Conservation (phyloP, 257 asterid species). For the Apocynum venetum region DNA sequence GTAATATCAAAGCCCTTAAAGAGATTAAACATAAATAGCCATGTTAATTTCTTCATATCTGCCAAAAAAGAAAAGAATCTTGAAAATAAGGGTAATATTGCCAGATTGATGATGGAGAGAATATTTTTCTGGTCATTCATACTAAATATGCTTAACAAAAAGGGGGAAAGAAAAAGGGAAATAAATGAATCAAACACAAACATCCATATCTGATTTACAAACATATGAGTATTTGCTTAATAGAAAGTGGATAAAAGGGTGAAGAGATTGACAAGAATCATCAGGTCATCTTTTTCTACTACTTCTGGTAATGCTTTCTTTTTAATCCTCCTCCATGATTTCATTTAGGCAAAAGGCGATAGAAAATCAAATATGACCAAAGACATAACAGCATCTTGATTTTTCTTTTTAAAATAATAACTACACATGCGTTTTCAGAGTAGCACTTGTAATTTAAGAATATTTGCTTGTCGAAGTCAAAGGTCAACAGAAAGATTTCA, state of each 20-base stretch:
- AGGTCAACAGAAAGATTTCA: not conserved
- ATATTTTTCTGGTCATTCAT: not conserved
- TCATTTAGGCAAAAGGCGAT: not conserved
- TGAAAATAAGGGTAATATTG: not conserved
- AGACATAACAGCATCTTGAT: not conserved
- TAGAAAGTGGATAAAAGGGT: not conserved
- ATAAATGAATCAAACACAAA: not conserved
- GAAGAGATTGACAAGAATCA: not conserved
- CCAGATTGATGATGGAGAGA: not conserved
- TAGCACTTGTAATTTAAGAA: not conserved
- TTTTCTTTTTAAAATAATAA: not conserved
- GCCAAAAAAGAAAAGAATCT: not conserved
- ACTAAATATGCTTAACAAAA: not conserved
- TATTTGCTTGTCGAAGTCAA: not conserved
- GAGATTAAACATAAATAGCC: not conserved
- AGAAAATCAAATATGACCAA: not conserved
- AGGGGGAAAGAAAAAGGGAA: not conserved
- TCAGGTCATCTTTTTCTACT: not conserved
- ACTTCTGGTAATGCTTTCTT: not conserved
- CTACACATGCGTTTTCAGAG: not conserved
- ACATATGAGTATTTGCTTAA: not conserved
- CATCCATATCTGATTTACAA: not conserved
- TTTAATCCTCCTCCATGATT: not conserved
- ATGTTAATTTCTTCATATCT: not conserved
- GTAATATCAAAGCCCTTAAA: not conserved